Evolutionary conservation across 2,329 filamentous ascomycete species (phyloP).

Genomic region (Chalara sp.): DNA sequence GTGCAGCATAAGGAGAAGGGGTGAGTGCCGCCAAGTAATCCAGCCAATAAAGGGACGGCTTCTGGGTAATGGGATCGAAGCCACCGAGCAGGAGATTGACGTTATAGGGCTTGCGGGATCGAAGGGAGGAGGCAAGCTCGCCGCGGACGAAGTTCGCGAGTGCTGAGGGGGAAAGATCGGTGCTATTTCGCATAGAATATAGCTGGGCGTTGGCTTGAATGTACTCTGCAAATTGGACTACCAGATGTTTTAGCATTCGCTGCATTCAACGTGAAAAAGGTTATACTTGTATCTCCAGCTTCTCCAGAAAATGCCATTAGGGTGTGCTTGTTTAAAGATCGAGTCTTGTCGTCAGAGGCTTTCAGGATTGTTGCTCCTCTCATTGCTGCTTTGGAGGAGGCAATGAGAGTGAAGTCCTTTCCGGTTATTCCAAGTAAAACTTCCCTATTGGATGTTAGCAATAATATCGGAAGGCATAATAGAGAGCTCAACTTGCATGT

Average conservation of each 20-base stretch:
- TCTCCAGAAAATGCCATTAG: slow-evolving; percentile 94
- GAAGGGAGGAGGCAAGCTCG: slow-evolving; percentile 83
- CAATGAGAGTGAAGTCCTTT: slow-evolving; percentile 98
- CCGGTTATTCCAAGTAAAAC: slow-evolving; percentile 96
- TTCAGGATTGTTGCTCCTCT: slow-evolving; percentile 95
- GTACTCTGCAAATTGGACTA: slow-evolving; percentile 98
- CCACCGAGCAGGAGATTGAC: slow-evolving; percentile 95
- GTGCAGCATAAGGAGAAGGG: slow-evolving; percentile 87
- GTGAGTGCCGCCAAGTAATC: slow-evolving; percentile 91
- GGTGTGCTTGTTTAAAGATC: slow-evolving; percentile 85
- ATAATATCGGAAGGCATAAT: neutral
- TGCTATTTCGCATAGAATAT: slow-evolving; percentile 97
- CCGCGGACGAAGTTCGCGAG: slow-evolving; percentile 90
- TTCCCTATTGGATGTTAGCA: slow-evolving; percentile 58
- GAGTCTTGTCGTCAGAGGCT: slow-evolving; percentile 92
- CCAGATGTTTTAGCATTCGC: neutral
- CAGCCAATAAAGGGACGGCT: slow-evolving; percentile 92
- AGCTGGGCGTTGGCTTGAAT: slow-evolving; percentile 98
- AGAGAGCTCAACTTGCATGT: neutral
- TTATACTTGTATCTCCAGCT: slow-evolving; percentile 83
- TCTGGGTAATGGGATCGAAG: slow-evolving; percentile 83
- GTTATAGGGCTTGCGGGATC: slow-evolving; percentile 90
- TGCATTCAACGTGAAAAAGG: neutral
- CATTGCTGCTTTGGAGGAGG: slow-evolving; percentile 97
- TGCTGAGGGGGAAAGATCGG: slow-evolving; percentile 81